These are phyloP conservation scores for Sugiyamaella grinbergsii DNA, from an alignment of 1,139 yeast species.

Conservation along the genomic window DNA sequence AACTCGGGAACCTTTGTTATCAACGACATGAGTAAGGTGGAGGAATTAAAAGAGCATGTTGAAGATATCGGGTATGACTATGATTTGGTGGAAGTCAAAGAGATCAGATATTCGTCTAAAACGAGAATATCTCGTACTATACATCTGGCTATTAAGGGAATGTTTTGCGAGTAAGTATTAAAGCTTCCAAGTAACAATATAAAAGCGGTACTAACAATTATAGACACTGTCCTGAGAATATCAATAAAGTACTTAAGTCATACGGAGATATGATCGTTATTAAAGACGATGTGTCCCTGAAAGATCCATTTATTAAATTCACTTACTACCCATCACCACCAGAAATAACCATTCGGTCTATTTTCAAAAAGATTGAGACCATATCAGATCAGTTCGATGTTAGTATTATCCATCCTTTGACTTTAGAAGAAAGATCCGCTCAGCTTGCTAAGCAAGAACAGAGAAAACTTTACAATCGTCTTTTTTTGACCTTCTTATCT, in stretches of 20 bases:
- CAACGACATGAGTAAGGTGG: slow-evolving; percentile 38
- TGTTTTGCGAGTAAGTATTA: slow-evolving; percentile 55
- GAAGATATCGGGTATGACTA: slow-evolving; percentile 72
- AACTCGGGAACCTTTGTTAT: slow-evolving; percentile 64
- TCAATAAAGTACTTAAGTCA: slow-evolving; percentile 52
- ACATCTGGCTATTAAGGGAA: slow-evolving; percentile 61
- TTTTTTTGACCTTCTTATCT: slow-evolving; percentile 52
- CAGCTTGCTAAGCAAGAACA: slow-evolving; percentile 55
- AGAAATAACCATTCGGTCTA: slow-evolving; percentile 53
- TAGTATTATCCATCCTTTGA: slow-evolving; percentile 56
- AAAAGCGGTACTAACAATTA: slow-evolving; percentile 23
- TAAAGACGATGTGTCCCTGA: slow-evolving; percentile 57
- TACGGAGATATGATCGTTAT: slow-evolving; percentile 61
- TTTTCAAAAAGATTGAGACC: slow-evolving; percentile 53
- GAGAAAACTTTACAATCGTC: slow-evolving; percentile 49
- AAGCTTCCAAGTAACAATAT: too few species aligned
- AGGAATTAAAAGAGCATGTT: slow-evolving; percentile 50
- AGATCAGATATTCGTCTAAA: slow-evolving; percentile 27
- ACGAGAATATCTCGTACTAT: slow-evolving; percentile 52
- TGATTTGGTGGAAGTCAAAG: slow-evolving; percentile 38
- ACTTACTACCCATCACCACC: slow-evolving; percentile 64
- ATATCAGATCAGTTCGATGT: slow-evolving; percentile 53
- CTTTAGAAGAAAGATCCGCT: slow-evolving; percentile 66
- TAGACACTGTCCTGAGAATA: slow-evolving; percentile 61
- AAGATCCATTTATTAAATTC: slow-evolving; percentile 60